These are phyloP conservation scores for Viscum album DNA, from an alignment of 177 flowering plant genomes.

Conservation along the genomic window DNA sequence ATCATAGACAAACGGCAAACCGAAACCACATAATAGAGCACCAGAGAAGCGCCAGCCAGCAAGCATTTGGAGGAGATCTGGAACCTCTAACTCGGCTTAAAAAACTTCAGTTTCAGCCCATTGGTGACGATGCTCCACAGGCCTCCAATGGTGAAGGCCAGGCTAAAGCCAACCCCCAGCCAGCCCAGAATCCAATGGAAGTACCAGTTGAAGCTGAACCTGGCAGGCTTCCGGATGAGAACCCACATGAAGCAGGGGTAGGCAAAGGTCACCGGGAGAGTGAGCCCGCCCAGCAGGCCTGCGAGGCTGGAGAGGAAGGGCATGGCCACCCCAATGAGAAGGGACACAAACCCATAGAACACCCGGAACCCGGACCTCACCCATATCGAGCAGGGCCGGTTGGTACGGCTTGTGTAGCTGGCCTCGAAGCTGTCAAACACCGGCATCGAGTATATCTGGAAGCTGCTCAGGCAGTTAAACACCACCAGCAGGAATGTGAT, in stretches of 20 bases:
- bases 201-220: conserved; percentile 83
- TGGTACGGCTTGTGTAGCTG: conserved; percentile 85
- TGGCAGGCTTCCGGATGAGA: conserved; percentile 68
- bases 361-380: conserved; percentile 90
- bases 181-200: conserved; percentile 83
- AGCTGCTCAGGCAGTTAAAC: conserved; percentile 90
- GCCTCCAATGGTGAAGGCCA: conserved; percentile 86
- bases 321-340: conserved; percentile 87
- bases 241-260: conserved; percentile 99
- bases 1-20: too few relatives aligned
- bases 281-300: conserved; percentile 80
- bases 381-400: conserved; percentile 95
- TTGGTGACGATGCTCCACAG: conserved; percentile 87
- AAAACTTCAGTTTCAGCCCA: conserved; percentile 72
- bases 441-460: conserved; percentile 98
- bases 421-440: conserved; percentile 98
- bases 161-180: conserved; percentile 81
- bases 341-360: conserved; percentile 67
- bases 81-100: conserved; percentile 32
- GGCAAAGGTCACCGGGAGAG: conserved; percentile 95
- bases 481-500: conserved; percentile 83
- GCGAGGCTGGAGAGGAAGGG: conserved; percentile 94
- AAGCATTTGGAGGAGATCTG: too few relatives aligned
- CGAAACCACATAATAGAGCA: too few relatives aligned
- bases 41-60: too few relatives aligned